Evolutionary conservation across 805 yeast genomes (phyloP).

Genomic region (Kodamaea kaohsiungensis): DNA sequence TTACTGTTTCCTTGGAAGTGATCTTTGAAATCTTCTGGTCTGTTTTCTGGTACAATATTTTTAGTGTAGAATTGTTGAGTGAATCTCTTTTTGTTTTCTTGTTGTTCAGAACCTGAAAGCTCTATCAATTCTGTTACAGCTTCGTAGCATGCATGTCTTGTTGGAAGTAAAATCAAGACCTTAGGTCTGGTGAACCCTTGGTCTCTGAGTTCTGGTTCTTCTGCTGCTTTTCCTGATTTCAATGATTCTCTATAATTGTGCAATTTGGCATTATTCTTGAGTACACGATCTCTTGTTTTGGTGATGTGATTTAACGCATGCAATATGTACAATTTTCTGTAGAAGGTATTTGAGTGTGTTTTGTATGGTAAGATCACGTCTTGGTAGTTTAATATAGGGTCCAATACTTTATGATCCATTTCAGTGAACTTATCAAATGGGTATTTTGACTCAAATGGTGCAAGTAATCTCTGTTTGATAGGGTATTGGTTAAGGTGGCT

Average conservation of each 20-base stretch:
- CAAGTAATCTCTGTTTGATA: constrained; percentile 30
- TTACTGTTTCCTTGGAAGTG: constrained; percentile 86
- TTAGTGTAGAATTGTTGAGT: constrained; percentile 63
- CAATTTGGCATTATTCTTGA: constrained; percentile 70
- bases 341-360: constrained; percentile 48
- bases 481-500: constrained; percentile 11
- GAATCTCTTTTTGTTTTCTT: constrained; percentile 80
- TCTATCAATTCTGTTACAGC: constrained; percentile 62
- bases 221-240: constrained; percentile 34
- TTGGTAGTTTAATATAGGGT: constrained; percentile 69
- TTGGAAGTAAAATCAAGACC: constrained; percentile 78
- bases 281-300: constrained; percentile 83
- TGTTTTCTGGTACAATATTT: constrained; percentile 49
- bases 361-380: constrained; percentile 67
- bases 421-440: constrained; percentile 17
- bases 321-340: constrained; percentile 63
- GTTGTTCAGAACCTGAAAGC: constrained; percentile 67
- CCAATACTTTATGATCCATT: constrained; percentile 54
- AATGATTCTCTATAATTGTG: constrained; percentile 42
- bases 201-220: constrained; percentile 71
- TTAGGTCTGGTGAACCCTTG: constrained; percentile 97
- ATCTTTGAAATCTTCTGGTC: constrained; percentile 81
- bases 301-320: constrained; percentile 82
- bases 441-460: constrained; percentile 19
- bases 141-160: constrained; percentile 74